These are phyloP conservation scores for Pseudogymnoascus sp. DNA, from an alignment of 2,329 filamentous ascomycete species.

Conservation along the genomic window DNA sequence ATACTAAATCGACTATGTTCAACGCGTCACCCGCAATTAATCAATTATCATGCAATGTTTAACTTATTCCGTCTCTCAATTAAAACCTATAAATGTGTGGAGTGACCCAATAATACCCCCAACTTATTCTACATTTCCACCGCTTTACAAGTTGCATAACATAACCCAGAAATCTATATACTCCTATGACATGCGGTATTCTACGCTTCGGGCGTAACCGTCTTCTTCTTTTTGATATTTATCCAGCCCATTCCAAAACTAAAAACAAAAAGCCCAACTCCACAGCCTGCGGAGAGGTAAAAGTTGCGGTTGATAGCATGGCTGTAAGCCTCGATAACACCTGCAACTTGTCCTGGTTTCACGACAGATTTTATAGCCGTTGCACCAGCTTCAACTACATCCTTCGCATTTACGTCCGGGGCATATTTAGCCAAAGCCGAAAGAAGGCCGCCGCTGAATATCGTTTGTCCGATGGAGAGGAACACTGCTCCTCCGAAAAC, in stretches of 20 bases:
- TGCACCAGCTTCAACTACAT: constrained; percentile 35
- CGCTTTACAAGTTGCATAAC: not conserved
- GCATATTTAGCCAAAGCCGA: constrained; percentile 27
- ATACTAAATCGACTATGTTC: not conserved
- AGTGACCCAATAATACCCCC: not conserved
- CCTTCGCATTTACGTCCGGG: constrained; percentile 26
- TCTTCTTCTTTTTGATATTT: constrained; percentile 35
- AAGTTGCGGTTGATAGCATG: constrained; percentile 24
- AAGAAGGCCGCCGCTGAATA: constrained; percentile 23
- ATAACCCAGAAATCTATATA: not conserved
- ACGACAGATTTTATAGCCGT: constrained; percentile 33
- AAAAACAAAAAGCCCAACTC: constrained; percentile 14
- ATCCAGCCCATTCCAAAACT: constrained; percentile 39
- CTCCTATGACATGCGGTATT: not conserved
- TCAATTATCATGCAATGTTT: not conserved
- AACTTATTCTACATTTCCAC: not conserved
- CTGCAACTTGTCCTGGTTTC: constrained; percentile 24
- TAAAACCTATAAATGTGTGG: not conserved
- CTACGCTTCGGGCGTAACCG: constrained; percentile 1
- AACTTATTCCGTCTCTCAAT: not conserved
- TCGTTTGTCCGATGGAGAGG: constrained; percentile 25
- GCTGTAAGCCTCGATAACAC: constrained; percentile 36
- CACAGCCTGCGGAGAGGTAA: constrained; percentile 19
- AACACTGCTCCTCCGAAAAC: constrained; percentile 28
- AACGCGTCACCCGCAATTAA: not conserved